A percentile compares a stretch with the other conserved stretches of the same genome.
Conservation (phyloP, 2,329 filamentous ascomycete species). For the Fusarium chuoi region DNA sequence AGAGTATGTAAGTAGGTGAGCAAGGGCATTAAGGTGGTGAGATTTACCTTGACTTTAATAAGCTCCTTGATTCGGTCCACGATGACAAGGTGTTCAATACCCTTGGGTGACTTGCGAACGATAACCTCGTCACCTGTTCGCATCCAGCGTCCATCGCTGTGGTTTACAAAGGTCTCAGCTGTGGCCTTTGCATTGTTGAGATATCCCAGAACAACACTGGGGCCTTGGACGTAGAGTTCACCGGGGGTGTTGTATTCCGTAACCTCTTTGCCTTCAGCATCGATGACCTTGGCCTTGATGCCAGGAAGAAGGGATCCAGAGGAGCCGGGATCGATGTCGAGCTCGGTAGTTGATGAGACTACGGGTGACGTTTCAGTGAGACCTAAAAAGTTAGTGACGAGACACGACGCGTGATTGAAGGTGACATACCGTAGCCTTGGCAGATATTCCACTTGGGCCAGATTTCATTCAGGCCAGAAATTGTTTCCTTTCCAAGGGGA, state of each 20-base stretch:
- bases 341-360: slow-evolving; percentile 64
- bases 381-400: slow-evolving; percentile 52
- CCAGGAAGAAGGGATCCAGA: slow-evolving; percentile 75
- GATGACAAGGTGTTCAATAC: slow-evolving; percentile 84
- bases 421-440: slow-evolving; percentile 74
- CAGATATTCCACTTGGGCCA: slow-evolving; percentile 74
- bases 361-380: slow-evolving; percentile 80
- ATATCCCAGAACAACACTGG: slow-evolving; percentile 83
- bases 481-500: slow-evolving; percentile 76
- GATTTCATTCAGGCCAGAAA: slow-evolving; percentile 67
- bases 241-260: slow-evolving; percentile 77
- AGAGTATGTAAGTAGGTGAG: background rate
- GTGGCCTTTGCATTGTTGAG: slow-evolving; percentile 87
- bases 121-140: slow-evolving; percentile 87
- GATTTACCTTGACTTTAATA: slow-evolving; percentile 79
- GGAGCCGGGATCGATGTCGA: slow-evolving; percentile 74
- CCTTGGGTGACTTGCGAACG: slow-evolving; percentile 69
- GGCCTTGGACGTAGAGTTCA: slow-evolving; percentile 82
- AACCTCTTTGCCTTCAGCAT: slow-evolving; percentile 73
- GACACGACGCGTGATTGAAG: background rate
- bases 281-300: slow-evolving; percentile 71
- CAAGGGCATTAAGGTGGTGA: accelerated
- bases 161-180: slow-evolving; percentile 76
- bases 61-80: slow-evolving; percentile 79
- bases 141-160: slow-evolving; percentile 79